These are phyloP conservation scores for Lasiosphaeris hirsuta DNA, from an alignment of 495 filamentous ascomycete genomes.

Conservation along the genomic window DNA sequence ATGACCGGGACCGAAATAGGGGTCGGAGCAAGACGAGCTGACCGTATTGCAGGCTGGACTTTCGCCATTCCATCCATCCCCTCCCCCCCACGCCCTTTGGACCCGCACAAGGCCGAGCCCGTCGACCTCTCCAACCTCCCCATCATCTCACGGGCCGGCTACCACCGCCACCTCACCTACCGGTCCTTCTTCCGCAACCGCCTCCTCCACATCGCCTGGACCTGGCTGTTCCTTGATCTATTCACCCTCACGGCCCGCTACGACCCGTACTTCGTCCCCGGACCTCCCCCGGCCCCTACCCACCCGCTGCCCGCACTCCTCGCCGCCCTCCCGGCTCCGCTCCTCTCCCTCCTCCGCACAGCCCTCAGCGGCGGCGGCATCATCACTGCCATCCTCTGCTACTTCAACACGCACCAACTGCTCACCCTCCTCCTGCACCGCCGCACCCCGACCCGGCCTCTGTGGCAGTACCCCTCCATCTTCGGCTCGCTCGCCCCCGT, in stretches of 20 bases:
- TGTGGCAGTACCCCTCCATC: slow-evolving; percentile 63
- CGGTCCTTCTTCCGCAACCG: slow-evolving; percentile 46
- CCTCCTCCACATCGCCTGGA: slow-evolving; percentile 43
- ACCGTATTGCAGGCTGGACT: slow-evolving; percentile 60
- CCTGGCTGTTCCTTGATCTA: slow-evolving; percentile 64
- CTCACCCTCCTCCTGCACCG: slow-evolving; percentile 44
- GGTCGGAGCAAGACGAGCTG: neutral
- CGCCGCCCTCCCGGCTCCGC: slow-evolving; percentile 34
- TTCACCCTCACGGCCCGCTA: slow-evolving; percentile 62
- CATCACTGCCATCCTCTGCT: slow-evolving; percentile 45
- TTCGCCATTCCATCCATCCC: slow-evolving; percentile 31
- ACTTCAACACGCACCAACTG: slow-evolving; percentile 46
- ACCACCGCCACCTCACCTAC: slow-evolving; percentile 36
- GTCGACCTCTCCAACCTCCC: slow-evolving; percentile 18
- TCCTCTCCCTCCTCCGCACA: slow-evolving; percentile 49
- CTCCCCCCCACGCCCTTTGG: slow-evolving; percentile 4
- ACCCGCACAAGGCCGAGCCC: neutral
- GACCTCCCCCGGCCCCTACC: slow-evolving; percentile 28
- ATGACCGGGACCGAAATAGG: neutral
- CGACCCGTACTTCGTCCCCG: slow-evolving; percentile 70
- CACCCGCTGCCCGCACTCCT: slow-evolving; percentile 46
- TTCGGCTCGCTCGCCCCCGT: slow-evolving; percentile 58
- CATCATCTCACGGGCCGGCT: slow-evolving; percentile 27
- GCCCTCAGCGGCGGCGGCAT: slow-evolving; percentile 48
- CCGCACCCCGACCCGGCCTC: slow-evolving; percentile 41